Conservation (phyloP, 441 rosid species). For the Brassica balearica region DNA sequence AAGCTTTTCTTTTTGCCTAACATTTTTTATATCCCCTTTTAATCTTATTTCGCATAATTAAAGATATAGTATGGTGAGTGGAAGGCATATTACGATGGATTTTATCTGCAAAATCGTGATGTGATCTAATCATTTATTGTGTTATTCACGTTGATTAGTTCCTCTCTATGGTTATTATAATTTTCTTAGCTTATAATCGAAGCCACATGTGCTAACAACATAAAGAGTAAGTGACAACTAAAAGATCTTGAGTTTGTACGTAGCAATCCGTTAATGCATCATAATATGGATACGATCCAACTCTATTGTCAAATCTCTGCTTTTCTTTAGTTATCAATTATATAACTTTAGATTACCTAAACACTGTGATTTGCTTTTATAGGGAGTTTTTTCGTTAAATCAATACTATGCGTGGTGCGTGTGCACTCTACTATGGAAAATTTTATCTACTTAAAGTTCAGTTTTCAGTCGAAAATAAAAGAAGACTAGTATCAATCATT, state of each 20-base stretch:
- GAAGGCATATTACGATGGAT: constrained; percentile 3
- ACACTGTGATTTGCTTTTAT: background rate
- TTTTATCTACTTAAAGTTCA: constrained; percentile 4
- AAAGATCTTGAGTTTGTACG: constrained; percentile 1
- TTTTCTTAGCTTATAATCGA: background rate
- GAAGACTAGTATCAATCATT: constrained; percentile 23
- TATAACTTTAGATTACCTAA: background rate
- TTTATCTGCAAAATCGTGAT: constrained; percentile 21
- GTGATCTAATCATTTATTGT: background rate
- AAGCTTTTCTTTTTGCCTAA: constrained; percentile 2
- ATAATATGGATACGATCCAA: constrained; percentile 3
- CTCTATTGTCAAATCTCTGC: constrained; percentile 2
- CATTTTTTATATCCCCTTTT: background rate
- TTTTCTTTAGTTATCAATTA: background rate
- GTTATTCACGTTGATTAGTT: constrained; percentile 20
- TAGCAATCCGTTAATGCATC: constrained; percentile 21
- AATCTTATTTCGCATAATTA: background rate
- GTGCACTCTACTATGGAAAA: background rate
- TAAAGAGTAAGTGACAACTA: background rate
- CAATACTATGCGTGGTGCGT: constrained; percentile 14
- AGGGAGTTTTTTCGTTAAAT: constrained; percentile 8
- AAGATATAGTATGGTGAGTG: background rate
- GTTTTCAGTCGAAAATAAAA: constrained; percentile 12
- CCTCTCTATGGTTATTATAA: background rate
- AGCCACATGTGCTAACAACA: constrained; percentile 1